Percentiles rank a stretch among this genome's conserved stretches.
Evolutionary conservation across 192 early-diverging fungal genomes (phyloP).

Genomic region (Anaeromyces robustus): DNA sequence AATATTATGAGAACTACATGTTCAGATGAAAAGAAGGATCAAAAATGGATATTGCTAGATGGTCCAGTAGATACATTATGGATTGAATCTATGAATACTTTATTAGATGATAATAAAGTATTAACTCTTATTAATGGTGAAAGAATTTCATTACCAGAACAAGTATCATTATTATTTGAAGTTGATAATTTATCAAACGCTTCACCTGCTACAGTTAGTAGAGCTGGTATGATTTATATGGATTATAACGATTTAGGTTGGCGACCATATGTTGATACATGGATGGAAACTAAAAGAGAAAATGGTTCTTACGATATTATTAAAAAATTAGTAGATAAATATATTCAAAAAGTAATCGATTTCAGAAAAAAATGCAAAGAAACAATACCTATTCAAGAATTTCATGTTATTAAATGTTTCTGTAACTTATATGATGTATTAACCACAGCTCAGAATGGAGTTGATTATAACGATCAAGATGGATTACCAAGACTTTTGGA

Average conservation of each 20-base stretch:
- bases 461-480: slow-evolving; percentile 1
- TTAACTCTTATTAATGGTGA: slow-evolving; percentile 46
- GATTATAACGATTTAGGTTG: neutral
- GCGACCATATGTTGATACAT: neutral
- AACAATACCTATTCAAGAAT: slow-evolving; percentile 13
- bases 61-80: slow-evolving; percentile 43
- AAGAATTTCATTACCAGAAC: slow-evolving; percentile 39
- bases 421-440: neutral
- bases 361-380: slow-evolving; percentile 7
- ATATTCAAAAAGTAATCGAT: neutral
- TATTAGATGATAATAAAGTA: slow-evolving; percentile 37
- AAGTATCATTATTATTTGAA: slow-evolving; percentile 45
- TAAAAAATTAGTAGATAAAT: neutral
- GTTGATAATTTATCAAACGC: slow-evolving; percentile 41
- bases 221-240: slow-evolving; percentile 47
- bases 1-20: slow-evolving; percentile 31
- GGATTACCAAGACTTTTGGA: slow-evolving; percentile 16
- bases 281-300: neutral
- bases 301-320: neutral
- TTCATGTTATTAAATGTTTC: neutral
- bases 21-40: slow-evolving; percentile 22
- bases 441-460: neutral
- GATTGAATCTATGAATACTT: slow-evolving; percentile 42
- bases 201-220: slow-evolving; percentile 41
- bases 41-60: slow-evolving; percentile 41